Percentiles rank a stretch among this genome's conserved stretches.
These are phyloP conservation scores for Hagleromyces aurorensis DNA, from an alignment of 805 yeast genomes.

Conservation along the genomic window DNA sequence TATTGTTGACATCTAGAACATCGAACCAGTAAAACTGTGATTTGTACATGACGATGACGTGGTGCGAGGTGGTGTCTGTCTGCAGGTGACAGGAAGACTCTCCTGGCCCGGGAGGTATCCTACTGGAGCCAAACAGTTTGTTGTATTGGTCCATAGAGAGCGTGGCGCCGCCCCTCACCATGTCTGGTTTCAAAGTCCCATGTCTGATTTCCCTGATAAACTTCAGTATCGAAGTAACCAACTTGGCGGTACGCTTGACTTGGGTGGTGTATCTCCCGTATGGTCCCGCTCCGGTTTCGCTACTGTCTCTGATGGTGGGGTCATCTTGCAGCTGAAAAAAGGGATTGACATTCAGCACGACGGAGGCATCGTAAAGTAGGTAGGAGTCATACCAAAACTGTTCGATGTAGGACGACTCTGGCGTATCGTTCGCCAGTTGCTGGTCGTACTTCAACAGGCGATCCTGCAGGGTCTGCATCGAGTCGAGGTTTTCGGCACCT, in stretches of 20 bases:
- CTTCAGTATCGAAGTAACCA: slow-evolving; percentile 68
- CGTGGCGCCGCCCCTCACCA: slow-evolving; percentile 49
- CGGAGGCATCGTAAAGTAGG: slow-evolving; percentile 78
- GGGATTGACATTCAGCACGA: slow-evolving; percentile 86
- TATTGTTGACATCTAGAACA: slow-evolving; percentile 66
- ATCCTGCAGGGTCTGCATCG: slow-evolving; percentile 46
- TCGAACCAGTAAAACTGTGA: slow-evolving; percentile 95
- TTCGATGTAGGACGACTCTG: slow-evolving; percentile 76
- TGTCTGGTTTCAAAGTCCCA: slow-evolving; percentile 66
- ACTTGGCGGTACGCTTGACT: slow-evolving; percentile 71
- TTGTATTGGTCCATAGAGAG: slow-evolving; percentile 90
- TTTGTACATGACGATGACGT: slow-evolving; percentile 71
- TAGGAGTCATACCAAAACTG: slow-evolving; percentile 94
- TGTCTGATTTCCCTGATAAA: slow-evolving; percentile 74
- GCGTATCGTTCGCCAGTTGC: slow-evolving; percentile 51
- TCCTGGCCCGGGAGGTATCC: slow-evolving; percentile 77
- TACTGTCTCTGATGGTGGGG: slow-evolving; percentile 46
- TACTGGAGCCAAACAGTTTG: slow-evolving; percentile 76
- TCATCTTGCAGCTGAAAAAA: slow-evolving; percentile 87
- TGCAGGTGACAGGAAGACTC: slow-evolving; percentile 62
- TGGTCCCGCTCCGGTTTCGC: slow-evolving; percentile 26
- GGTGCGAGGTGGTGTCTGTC: slow-evolving; percentile 66
- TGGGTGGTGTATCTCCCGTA: slow-evolving; percentile 39
- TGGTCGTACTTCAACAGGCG: slow-evolving; percentile 54
- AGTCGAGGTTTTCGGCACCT: slow-evolving; percentile 17